phyloP scores from a whole-genome alignment of 1,284 basidiomycete genomes.

The Gomphus sp. region DNA sequence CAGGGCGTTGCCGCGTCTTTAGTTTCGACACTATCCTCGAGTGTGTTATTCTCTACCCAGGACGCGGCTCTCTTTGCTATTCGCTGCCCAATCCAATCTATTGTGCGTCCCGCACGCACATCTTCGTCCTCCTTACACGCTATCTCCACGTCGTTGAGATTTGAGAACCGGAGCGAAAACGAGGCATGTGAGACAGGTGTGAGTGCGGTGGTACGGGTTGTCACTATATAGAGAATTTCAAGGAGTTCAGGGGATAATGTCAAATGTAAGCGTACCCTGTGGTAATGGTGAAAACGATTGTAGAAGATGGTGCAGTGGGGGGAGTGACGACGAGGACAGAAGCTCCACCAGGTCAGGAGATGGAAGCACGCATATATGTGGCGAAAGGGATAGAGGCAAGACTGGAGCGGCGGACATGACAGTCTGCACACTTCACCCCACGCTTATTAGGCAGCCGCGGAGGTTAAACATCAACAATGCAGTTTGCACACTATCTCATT shows the following conservation, averaged over 20 bases:
- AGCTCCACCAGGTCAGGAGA: constrained; percentile 61
- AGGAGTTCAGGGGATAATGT: not conserved
- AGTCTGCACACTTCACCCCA: not conserved
- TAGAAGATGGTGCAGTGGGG: constrained; percentile 57
- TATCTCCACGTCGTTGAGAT: constrained; percentile 56
- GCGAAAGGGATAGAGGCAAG: constrained; percentile 64
- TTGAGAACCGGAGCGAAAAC: constrained; percentile 68
- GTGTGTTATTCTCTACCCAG: constrained; percentile 52
- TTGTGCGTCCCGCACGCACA: constrained; percentile 57
- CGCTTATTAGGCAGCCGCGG: not conserved
- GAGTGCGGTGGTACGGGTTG: constrained; percentile 64
- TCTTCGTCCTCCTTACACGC: constrained; percentile 70
- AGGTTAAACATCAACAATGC: not conserved
- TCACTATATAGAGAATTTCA: constrained; percentile 37
- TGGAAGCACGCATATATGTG: constrained; percentile 63
- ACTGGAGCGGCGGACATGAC: constrained; percentile 12
- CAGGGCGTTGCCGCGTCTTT: constrained; percentile 52
- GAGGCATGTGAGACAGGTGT: constrained; percentile 58
- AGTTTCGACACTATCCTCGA: constrained; percentile 19
- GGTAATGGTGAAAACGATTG: constrained; percentile 79
- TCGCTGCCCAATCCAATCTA: constrained; percentile 74
- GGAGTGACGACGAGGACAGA: constrained; percentile 46
- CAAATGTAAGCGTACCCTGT: constrained; percentile 40
- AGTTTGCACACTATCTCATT: no score
- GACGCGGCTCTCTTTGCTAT: constrained; percentile 47